A percentile compares a stretch with the other conserved stretches of the same genome.
Conservation (phyloP, 2,329 filamentous ascomycete genomes). For the Fusarium lateritium region DNA sequence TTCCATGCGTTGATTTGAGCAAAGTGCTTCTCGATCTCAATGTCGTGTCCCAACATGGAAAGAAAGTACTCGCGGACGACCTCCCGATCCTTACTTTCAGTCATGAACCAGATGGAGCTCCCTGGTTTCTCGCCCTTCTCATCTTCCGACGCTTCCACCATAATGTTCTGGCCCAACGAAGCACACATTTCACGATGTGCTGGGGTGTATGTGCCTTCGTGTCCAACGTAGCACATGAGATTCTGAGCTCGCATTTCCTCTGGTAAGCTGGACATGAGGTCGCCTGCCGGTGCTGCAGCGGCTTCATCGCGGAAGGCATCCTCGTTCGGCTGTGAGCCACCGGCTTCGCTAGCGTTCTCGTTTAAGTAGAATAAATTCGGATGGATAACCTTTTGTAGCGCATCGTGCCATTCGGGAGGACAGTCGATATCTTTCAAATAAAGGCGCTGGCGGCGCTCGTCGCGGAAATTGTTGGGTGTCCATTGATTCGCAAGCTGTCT, state of each 20-base stretch:
- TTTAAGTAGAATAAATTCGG: slow-evolving; percentile 92
- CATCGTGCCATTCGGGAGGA: slow-evolving; percentile 86
- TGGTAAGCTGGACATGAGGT: slow-evolving; percentile 94
- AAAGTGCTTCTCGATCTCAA: slow-evolving; percentile 97
- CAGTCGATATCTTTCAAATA: slow-evolving; percentile 99
- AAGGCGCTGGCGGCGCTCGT: slow-evolving; percentile 85
- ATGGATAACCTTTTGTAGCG: slow-evolving; percentile 83
- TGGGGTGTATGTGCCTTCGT: slow-evolving; percentile 97
- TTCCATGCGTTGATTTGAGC: slow-evolving; percentile 97
- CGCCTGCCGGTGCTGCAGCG: slow-evolving; percentile 81
- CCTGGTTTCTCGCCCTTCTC: slow-evolving; percentile 84
- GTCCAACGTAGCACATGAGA: slow-evolving; percentile 97
- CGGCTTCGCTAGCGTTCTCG: slow-evolving; percentile 72
- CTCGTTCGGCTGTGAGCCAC: slow-evolving; percentile 54
- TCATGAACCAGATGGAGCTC: slow-evolving; percentile 99
- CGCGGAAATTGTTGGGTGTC: slow-evolving; percentile 80
- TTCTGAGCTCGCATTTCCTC: slow-evolving; percentile 92
- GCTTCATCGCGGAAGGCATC: slow-evolving; percentile 64
- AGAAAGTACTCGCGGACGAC: slow-evolving; percentile 94
- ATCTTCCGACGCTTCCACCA: slow-evolving; percentile 89
- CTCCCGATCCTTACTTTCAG: slow-evolving; percentile 91
- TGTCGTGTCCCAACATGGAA: slow-evolving; percentile 93
- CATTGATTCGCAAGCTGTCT: slow-evolving; percentile 87
- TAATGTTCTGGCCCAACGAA: slow-evolving; percentile 95
- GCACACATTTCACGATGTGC: slow-evolving; percentile 98